phyloP scores from a whole-genome alignment of 352 stramenopile species.

The Phytophthora capsici region DNA sequence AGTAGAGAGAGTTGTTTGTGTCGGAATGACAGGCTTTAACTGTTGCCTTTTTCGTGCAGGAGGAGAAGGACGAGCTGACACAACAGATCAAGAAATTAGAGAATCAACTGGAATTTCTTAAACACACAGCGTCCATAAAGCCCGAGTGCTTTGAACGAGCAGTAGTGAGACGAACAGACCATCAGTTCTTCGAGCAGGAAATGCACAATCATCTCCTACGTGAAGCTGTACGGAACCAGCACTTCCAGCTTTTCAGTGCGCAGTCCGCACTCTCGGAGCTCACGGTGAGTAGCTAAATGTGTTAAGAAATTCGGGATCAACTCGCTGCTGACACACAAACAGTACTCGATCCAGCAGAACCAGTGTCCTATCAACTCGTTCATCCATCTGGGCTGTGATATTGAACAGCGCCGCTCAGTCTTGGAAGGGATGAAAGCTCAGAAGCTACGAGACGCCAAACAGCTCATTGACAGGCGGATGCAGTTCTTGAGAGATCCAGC shows the following conservation, averaged over 20 bases:
- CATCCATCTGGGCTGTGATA: slow-evolving; percentile 53
- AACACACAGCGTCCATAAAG: slow-evolving; percentile 19
- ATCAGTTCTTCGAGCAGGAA: slow-evolving; percentile 44
- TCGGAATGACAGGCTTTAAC: background rate
- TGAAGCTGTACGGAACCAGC: slow-evolving; percentile 53
- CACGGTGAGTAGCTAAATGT: slow-evolving; percentile 19
- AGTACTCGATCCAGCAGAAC: slow-evolving; percentile 39
- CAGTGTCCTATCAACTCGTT: slow-evolving; percentile 50
- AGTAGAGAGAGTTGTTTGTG: background rate
- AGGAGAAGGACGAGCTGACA: slow-evolving; percentile 50
- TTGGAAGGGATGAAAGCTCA: slow-evolving; percentile 52
- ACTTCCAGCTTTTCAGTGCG: slow-evolving; percentile 48
- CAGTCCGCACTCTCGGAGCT: slow-evolving; percentile 58
- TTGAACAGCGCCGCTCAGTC: slow-evolving; percentile 35
- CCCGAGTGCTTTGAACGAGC: slow-evolving; percentile 25
- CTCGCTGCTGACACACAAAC: background rate
- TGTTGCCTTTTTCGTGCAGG: slow-evolving; percentile 24
- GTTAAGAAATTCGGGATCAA: background rate
- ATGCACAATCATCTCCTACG: slow-evolving; percentile 53
- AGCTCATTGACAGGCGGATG: slow-evolving; percentile 52
- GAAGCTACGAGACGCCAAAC: slow-evolving; percentile 54
- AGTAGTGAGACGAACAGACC: slow-evolving; percentile 22
- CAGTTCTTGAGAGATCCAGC: slow-evolving; percentile 49
- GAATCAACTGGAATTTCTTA: slow-evolving; percentile 46
- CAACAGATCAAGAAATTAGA: slow-evolving; percentile 48